Evolutionary conservation across 208 protist genomes (phyloP).

Genomic region (Leishmania turanica): DNA sequence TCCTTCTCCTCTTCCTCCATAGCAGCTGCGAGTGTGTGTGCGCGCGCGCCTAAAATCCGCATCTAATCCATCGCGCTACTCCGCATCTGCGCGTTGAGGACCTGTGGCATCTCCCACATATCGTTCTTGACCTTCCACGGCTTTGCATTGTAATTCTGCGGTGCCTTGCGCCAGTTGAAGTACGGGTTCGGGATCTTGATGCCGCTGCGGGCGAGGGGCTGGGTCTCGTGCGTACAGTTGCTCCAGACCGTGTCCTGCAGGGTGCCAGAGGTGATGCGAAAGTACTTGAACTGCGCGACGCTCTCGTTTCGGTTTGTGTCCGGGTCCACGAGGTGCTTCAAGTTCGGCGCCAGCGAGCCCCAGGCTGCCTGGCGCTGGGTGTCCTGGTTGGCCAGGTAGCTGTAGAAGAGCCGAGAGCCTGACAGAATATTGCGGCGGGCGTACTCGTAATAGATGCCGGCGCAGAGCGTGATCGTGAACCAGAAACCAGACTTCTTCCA

Average conservation of each 20-base stretch:
- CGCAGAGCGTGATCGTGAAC: slow-evolving; percentile 45
- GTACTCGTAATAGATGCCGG: slow-evolving; percentile 80
- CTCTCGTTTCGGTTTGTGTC: slow-evolving; percentile 83
- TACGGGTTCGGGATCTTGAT: slow-evolving; percentile 79
- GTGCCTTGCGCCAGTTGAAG: slow-evolving; percentile 87
- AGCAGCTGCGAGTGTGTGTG: no score
- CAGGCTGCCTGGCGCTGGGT: slow-evolving; percentile 63
- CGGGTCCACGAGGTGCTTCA: slow-evolving; percentile 74
- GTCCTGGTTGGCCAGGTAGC: slow-evolving; percentile 70
- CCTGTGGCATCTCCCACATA: slow-evolving; percentile 81
- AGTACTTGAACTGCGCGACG: slow-evolving; percentile 76
- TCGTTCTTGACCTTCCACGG: slow-evolving; percentile 80
- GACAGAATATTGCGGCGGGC: slow-evolving; percentile 61
- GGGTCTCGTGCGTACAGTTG: slow-evolving; percentile 75
- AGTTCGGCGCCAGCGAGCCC: slow-evolving; percentile 64
- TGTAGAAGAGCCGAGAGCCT: slow-evolving; percentile 78
- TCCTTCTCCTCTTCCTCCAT: background rate
- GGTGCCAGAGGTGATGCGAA: slow-evolving; percentile 66
- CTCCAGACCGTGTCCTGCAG: slow-evolving; percentile 82
- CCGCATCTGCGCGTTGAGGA: slow-evolving; percentile 68
- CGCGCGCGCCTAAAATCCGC: background rate
- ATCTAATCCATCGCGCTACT: slow-evolving; percentile 51
- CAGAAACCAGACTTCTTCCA: slow-evolving; percentile 76
- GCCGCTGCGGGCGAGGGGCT: slow-evolving; percentile 48
- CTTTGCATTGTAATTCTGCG: slow-evolving; percentile 72